phyloP scores from a whole-genome alignment of 1,284 basidiomycete genomes.

The Cryptococcus jaspeensis region DNA sequence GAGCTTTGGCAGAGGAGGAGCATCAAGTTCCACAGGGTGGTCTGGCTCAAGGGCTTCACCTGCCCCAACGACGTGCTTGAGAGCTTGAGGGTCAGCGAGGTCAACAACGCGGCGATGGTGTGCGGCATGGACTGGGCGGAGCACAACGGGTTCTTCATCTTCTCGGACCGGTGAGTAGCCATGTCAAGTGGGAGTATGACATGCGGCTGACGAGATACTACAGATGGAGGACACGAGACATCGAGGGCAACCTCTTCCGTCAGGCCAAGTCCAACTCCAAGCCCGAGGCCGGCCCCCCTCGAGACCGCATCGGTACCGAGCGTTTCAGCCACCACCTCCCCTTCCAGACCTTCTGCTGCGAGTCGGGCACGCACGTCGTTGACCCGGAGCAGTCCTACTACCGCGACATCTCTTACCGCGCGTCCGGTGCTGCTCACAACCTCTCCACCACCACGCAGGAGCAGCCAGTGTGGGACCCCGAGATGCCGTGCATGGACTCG shows the following conservation, averaged over 20 bases:
- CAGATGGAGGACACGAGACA: constrained; percentile 92
- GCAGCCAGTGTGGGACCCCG: constrained; percentile 62
- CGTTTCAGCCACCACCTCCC: constrained; percentile 87
- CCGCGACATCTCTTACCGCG: constrained; percentile 75
- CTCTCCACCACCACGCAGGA: constrained; percentile 63
- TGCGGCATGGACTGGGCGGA: constrained; percentile 99
- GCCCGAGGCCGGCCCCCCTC: constrained; percentile 83
- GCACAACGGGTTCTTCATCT: constrained; percentile 92
- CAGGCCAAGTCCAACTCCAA: constrained; percentile 89
- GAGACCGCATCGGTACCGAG: constrained; percentile 71
- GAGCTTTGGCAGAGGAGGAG: constrained; percentile 73
- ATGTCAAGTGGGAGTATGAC: neutral
- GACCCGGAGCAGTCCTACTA: constrained; percentile 93
- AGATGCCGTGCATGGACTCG: constrained; percentile 85
- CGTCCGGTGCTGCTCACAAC: constrained; percentile 75
- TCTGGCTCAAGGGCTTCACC: constrained; percentile 96
- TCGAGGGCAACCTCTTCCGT: constrained; percentile 91
- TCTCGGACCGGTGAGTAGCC: constrained; percentile 75
- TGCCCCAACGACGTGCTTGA: constrained; percentile 95
- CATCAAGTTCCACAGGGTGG: constrained; percentile 80
- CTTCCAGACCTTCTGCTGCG: constrained; percentile 96
- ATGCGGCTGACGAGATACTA: neutral
- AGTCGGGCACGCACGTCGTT: constrained; percentile 90
- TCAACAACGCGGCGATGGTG: constrained; percentile 90
- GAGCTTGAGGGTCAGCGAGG: constrained; percentile 80